Evolutionary conservation across 192 early-diverging fungal species (phyloP).

Genomic region (Gorgonomyces haynaldii): DNA sequence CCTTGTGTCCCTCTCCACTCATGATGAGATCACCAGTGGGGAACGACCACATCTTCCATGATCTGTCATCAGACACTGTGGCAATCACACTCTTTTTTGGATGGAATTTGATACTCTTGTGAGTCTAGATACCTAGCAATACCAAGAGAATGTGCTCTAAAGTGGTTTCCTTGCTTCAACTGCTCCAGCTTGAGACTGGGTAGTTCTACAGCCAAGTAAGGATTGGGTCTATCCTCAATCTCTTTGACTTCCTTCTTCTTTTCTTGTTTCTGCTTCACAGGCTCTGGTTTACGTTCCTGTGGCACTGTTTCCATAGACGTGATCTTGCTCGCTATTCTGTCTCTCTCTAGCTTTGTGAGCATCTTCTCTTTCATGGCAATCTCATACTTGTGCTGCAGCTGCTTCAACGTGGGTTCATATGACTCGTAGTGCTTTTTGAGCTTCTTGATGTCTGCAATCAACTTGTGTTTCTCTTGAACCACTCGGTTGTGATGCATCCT

Average conservation of each 20-base stretch:
- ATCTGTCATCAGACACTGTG: conserved; percentile 43
- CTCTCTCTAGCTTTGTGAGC: conserved; percentile 41
- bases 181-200: conserved; percentile 24
- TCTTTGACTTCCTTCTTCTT: conserved; percentile 14
- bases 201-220: conserved; percentile 22
- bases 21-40: conserved; percentile 45
- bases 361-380: conserved; percentile 49
- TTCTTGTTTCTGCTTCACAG: conserved; percentile 2
- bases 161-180: conserved; percentile 25
- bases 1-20: conserved; percentile 40
- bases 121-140: conserved; percentile 28
- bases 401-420: conserved; percentile 32
- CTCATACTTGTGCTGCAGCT: conserved; percentile 36
- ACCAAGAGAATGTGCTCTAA: conserved; percentile 32
- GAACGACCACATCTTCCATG: conserved; percentile 51
- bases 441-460: conserved; percentile 40
- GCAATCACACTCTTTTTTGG: conserved; percentile 47
- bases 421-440: conserved; percentile 41
- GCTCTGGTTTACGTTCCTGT: conserved; percentile 1
- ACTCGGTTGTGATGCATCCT: conserved; percentile 52
- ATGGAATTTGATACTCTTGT: conserved; percentile 39
- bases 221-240: conserved; percentile 29
- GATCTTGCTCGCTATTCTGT: conserved; percentile 29
- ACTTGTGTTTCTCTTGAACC: conserved; percentile 41
- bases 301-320: neutral